Evolutionary conservation across 1,284 basidiomycete species (phyloP).

Genomic region (Phaffia rhodozyma): DNA sequence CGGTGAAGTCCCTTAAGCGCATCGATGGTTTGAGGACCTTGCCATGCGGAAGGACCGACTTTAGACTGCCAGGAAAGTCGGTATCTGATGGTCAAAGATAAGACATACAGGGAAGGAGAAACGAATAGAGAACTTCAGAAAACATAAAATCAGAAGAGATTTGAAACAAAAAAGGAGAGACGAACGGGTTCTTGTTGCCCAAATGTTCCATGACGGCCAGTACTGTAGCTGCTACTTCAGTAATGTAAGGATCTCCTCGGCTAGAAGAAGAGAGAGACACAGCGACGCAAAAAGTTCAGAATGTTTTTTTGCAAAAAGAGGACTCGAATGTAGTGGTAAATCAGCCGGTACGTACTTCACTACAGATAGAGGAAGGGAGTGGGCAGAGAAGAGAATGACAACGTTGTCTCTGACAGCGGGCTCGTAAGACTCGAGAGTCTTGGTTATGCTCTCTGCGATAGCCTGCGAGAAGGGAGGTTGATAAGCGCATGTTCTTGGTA

Average conservation of each 20-base stretch:
- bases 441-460: conserved; percentile 76
- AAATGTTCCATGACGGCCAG: conserved; percentile 77
- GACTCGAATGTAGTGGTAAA: background rate
- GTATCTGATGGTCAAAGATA: conserved; percentile 41
- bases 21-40: conserved; percentile 90
- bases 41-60: conserved; percentile 95
- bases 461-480: conserved; percentile 43
- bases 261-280: conserved; percentile 78
- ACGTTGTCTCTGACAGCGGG: conserved; percentile 56
- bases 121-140: background rate
- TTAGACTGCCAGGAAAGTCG: conserved; percentile 97
- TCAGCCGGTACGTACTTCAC: conserved; percentile 48
- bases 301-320: background rate
- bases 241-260: conserved; percentile 92
- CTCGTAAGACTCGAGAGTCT: conserved; percentile 62
- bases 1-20: conserved; percentile 86
- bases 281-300: background rate
- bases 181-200: conserved; percentile 48
- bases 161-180: conserved; percentile 30
- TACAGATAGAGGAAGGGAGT: conserved; percentile 93
- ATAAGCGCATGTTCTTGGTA: background rate
- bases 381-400: conserved; percentile 90
- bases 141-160: background rate
- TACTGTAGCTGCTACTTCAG: conserved; percentile 91
- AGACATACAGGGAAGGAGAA: background rate